Evolutionary conservation across 2,329 filamentous ascomycete genomes (phyloP).

Genomic region (Fusarium verrucosum): DNA sequence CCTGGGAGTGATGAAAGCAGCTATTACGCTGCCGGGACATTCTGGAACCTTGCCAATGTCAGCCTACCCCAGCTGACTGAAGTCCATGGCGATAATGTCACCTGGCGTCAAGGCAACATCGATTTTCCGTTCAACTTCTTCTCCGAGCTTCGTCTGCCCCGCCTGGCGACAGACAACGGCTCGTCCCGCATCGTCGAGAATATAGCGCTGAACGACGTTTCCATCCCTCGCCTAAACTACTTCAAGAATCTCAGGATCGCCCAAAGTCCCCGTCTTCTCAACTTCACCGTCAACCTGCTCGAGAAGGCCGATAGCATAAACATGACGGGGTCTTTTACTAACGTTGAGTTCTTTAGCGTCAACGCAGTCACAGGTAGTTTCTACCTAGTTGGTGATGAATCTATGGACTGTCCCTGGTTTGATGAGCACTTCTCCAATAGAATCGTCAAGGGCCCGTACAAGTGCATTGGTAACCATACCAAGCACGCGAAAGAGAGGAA

Average conservation of each 20-base stretch:
- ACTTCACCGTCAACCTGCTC: neutral
- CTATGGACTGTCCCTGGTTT: neutral
- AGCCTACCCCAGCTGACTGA: neutral
- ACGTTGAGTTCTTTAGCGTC: neutral
- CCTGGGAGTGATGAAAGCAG: rapidly evolving
- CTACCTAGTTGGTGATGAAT: rapidly evolving
- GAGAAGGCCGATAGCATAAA: neutral
- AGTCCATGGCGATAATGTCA: neutral
- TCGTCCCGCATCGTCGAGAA: neutral
- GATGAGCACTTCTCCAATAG: neutral
- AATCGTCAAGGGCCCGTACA: neutral
- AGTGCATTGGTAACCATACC: neutral
- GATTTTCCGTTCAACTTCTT: neutral
- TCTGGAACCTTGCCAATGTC: neutral
- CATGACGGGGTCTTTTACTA: neutral
- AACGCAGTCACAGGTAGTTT: neutral
- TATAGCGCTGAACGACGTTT: neutral
- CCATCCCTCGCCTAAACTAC: neutral
- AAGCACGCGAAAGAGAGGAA: neutral
- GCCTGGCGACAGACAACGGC: neutral
- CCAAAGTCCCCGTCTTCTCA: neutral
- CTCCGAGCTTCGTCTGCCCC: neutral
- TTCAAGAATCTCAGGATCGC: rapidly evolving
- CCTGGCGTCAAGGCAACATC: neutral
- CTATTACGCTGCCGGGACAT: neutral